phyloP scores from a whole-genome alignment of 139 green algal species.

The Mesostigma viride region DNA sequence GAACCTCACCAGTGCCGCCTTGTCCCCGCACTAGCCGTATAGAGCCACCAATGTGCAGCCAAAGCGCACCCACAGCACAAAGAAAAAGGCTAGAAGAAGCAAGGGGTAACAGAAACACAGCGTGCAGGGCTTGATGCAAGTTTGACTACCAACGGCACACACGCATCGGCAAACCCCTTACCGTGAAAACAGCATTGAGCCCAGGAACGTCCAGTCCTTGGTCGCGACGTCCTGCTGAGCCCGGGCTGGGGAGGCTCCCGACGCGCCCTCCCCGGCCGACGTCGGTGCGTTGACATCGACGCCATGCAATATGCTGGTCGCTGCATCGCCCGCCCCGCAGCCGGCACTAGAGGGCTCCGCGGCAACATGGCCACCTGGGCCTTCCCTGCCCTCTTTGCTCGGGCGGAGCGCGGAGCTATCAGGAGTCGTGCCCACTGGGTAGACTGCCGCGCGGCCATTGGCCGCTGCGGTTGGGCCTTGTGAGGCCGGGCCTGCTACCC shows the following conservation, averaged over 20 bases:
- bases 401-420: background rate
- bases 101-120: too few species aligned
- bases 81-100: too few species aligned
- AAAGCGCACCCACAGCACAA: too few species aligned
- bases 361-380: background rate
- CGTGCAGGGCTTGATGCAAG: too few species aligned
- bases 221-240: background rate
- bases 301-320: background rate
- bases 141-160: too few species aligned
- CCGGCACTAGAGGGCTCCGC: background rate
- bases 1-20: too few species aligned
- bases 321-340: background rate
- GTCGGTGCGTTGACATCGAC: background rate
- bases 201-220: slow-evolving; percentile 21
- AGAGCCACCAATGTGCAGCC: too few species aligned
- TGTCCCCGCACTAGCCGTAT: too few species aligned
- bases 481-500: background rate
- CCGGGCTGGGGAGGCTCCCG: background rate
- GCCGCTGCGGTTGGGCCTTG: too few species aligned
- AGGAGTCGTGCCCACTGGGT: background rate
- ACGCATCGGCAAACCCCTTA: too few species aligned
- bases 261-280: background rate
- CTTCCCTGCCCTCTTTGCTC: background rate
- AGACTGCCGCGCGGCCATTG: background rate
- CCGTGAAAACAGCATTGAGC: slow-evolving; percentile 27